Base-by-base conservation (phyloP, 2,329 filamentous ascomycete species). In the Chaetothyriales sp. region DNA sequence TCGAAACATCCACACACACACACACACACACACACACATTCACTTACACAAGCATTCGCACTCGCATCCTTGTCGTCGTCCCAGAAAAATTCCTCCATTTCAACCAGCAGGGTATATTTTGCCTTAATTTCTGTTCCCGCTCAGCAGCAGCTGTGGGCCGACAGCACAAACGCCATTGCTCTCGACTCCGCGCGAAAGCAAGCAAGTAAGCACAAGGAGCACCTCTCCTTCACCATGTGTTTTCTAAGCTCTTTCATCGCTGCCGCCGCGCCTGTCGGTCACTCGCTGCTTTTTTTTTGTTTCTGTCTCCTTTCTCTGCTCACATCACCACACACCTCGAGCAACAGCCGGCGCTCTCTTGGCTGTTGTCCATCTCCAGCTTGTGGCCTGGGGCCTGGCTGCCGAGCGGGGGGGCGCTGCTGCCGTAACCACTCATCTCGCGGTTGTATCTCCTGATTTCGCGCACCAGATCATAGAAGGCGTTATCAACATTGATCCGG, bases 391-490 rank as follows among this genome's bases (percentile, higher is more conserved):
- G 58, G 10, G 48, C 53, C 39, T 92, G 84, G 76, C 92, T 81
- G 69, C 88, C 86, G 51, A 67, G 63, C 48, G 72, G 57, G 75
- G 82, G 61, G 53, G 72, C 73, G 60, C 80, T 79, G 55, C 80
- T 73, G 54, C 76, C 73, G 62, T 78, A 73, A 59, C 81, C 80
- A 54, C 89, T 88, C 82, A 95, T 93, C 66, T 96, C 90, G 68
- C 92, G 90, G 80, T 98, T 96, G 73, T 94, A 96, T 71, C 87
- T 84, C 71, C 92, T 81, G 65, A 98, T 98, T 68, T 96, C 92
- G 66, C 92, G 84, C 53, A 98, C 92, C 61, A 96, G 89, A 66
- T 96, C 89, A 77, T 90, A 96, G 73, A 98, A 98, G 50, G 90
- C 88, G 71, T 93, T 89, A 71, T 98, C 92, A 63, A 98, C 92